phyloP scores from a whole-genome alignment of 345 rosid genomes.

The Zanthoxylum bungeanum region DNA sequence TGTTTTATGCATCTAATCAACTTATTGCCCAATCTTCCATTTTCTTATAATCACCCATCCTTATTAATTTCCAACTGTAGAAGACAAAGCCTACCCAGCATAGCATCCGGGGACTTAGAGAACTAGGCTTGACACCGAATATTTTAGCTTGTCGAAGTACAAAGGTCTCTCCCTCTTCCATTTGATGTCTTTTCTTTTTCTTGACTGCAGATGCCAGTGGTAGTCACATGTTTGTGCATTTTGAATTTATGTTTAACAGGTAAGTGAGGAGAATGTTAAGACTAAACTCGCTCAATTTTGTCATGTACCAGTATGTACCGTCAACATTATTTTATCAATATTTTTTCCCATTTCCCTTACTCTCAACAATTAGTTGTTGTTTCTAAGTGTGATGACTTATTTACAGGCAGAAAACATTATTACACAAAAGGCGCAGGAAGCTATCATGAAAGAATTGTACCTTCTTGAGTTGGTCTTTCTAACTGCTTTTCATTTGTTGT shows the following conservation, averaged over 20 bases:
- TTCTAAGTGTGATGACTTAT: conserved; percentile 10
- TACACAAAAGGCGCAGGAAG: conserved; percentile 89
- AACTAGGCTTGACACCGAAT: conserved; percentile 85
- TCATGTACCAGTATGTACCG: conserved; percentile 74
- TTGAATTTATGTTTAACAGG: conserved; percentile 43
- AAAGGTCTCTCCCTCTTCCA: conserved; percentile 40
- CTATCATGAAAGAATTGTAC: conserved; percentile 70
- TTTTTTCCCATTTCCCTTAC: not conserved
- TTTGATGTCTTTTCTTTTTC: not conserved
- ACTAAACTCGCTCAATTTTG: conserved; percentile 84
- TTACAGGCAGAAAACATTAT: conserved; percentile 74
- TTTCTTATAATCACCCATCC: not conserved
- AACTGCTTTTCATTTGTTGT: not conserved
- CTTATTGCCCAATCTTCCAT: not conserved
- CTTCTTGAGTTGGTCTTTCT: conserved; percentile 58
- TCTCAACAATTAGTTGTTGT: not conserved
- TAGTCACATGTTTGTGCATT: conserved; percentile 10
- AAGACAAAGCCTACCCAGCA: conserved; percentile 99
- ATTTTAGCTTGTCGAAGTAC: conserved; percentile 97
- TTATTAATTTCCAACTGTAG: conserved; percentile 30
- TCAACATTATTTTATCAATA: conserved; percentile 9
- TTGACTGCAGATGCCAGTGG: not conserved
- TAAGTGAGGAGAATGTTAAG: conserved; percentile 78
- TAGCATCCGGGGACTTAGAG: conserved; percentile 86
- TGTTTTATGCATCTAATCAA: not conserved